phyloP scores from a whole-genome alignment of 2,329 filamentous ascomycete species.

The Paraconiothyrium sp. region DNA sequence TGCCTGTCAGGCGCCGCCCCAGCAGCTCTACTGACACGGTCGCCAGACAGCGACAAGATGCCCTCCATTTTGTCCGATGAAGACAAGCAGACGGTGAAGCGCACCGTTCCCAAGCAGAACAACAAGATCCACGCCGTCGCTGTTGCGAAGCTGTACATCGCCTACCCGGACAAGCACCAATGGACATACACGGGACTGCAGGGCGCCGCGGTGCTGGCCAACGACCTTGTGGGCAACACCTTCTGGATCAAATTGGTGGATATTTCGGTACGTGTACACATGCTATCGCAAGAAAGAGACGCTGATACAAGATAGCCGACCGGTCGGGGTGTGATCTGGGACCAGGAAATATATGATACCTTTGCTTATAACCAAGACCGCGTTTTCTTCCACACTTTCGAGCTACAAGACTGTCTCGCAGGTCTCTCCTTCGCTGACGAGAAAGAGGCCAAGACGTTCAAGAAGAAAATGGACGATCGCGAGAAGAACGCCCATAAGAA shows the following conservation, averaged over 20 bases:
- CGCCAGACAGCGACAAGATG: slow-evolving; percentile 45
- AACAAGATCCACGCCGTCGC: slow-evolving; percentile 99
- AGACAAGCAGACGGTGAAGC: slow-evolving; percentile 96
- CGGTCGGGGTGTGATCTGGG: slow-evolving; percentile 45
- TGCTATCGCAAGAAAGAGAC: background rate
- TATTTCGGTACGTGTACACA: slow-evolving; percentile 75
- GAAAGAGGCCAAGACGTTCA: slow-evolving; percentile 96
- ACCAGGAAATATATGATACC: slow-evolving; percentile 92
- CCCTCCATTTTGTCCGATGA: slow-evolving; percentile 82
- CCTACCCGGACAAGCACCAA: slow-evolving; percentile 83
- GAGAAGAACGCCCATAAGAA: slow-evolving; percentile 95
- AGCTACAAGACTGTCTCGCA: slow-evolving; percentile 90
- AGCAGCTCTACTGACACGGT: slow-evolving; percentile 3
- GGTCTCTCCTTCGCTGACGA: slow-evolving; percentile 94
- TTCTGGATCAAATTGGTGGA: slow-evolving; percentile 99
- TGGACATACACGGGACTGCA: slow-evolving; percentile 96
- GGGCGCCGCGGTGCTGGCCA: slow-evolving; percentile 88
- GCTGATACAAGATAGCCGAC: slow-evolving; percentile 66
- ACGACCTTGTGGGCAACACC: slow-evolving; percentile 93
- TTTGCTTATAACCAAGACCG: slow-evolving; percentile 97
- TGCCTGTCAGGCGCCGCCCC: background rate
- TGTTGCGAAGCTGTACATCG: slow-evolving; percentile 91
- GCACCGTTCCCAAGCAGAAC: slow-evolving; percentile 87
- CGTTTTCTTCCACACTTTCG: slow-evolving; percentile 97
- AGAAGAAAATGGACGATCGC: slow-evolving; percentile 95